phyloP scores from a whole-genome alignment of 1,284 basidiomycete species.

The Meira nashicola region DNA sequence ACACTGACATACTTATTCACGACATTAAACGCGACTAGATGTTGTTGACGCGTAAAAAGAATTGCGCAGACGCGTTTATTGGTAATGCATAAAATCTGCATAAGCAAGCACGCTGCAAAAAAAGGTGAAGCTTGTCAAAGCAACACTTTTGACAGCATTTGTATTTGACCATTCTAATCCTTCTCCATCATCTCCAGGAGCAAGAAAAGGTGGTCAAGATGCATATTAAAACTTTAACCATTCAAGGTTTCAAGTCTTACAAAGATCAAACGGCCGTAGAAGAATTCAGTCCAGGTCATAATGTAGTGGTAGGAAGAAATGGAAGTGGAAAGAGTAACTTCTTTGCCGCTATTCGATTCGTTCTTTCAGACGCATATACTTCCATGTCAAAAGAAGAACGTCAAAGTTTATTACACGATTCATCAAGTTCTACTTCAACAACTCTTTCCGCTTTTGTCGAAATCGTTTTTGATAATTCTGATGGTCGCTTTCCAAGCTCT shows the following conservation, averaged over 20 bases:
- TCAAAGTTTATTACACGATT: slow-evolving; percentile 85
- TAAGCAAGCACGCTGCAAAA: too few species aligned
- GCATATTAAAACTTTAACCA: slow-evolving; percentile 34
- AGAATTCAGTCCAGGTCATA: slow-evolving; percentile 55
- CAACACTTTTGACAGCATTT: too few species aligned
- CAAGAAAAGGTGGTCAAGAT: slow-evolving; percentile 1
- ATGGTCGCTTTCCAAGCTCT: slow-evolving; percentile 67
- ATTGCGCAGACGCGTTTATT: too few species aligned
- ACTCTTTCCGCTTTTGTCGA: slow-evolving; percentile 88
- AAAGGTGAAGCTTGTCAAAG: too few species aligned
- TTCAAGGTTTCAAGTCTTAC: slow-evolving; percentile 88
- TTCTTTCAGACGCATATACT: slow-evolving; percentile 93
- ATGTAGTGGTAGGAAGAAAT: slow-evolving; percentile 53
- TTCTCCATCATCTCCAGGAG: background rate
- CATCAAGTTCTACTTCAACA: slow-evolving; percentile 71
- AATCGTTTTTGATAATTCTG: slow-evolving; percentile 56
- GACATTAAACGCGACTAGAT: too few species aligned
- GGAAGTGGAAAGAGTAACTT: slow-evolving; percentile 54
- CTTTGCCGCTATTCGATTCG: slow-evolving; percentile 75
- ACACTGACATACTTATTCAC: too few species aligned
- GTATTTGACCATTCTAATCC: background rate
- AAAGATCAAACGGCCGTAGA: slow-evolving; percentile 60
- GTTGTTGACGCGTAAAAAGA: too few species aligned
- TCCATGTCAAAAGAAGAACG: slow-evolving; percentile 91
- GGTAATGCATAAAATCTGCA: too few species aligned